Percentiles rank a stretch among this genome's conserved stretches.
Evolutionary conservation across 495 filamentous ascomycete species (phyloP).

Genomic region (Bombardia bombarda): DNA sequence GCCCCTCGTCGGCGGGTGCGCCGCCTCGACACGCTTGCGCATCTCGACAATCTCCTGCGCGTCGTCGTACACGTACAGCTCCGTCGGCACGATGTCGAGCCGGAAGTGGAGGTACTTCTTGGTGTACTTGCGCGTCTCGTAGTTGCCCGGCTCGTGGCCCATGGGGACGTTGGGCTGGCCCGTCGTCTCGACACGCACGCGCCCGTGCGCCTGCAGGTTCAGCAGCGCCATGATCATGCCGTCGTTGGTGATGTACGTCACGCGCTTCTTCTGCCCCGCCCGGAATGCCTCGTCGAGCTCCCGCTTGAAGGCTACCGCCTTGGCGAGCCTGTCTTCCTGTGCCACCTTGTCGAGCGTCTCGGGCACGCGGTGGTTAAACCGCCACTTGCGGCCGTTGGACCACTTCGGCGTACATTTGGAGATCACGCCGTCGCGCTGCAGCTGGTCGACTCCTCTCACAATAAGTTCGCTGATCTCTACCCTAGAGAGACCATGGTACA

Average conservation of each 20-base stretch:
- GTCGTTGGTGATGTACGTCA: constrained; percentile 46
- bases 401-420: constrained; percentile 45
- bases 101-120: constrained; percentile 54
- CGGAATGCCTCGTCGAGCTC: constrained; percentile 49
- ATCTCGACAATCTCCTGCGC: constrained; percentile 39
- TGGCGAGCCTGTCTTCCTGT: constrained; percentile 36
- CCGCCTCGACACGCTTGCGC: constrained; percentile 21
- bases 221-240: constrained; percentile 62
- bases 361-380: constrained; percentile 50
- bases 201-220: constrained; percentile 56
- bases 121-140: constrained; percentile 63
- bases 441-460: constrained; percentile 45
- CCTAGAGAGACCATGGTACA: constrained; percentile 22
- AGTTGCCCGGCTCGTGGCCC: constrained; percentile 64
- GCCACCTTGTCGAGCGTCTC: constrained; percentile 39
- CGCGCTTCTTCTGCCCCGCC: constrained; percentile 21
- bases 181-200: constrained; percentile 45
- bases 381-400: constrained; percentile 49
- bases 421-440: constrained; percentile 54
- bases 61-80: constrained; percentile 52
- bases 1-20: constrained; percentile 20
- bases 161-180: constrained; percentile 60
- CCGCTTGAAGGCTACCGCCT: constrained; percentile 52
- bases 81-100: constrained; percentile 50
- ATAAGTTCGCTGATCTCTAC: constrained; percentile 38